Conservation (phyloP, 768 basidiomycete genomes). For the Kwoniella bestiolae region DNA sequence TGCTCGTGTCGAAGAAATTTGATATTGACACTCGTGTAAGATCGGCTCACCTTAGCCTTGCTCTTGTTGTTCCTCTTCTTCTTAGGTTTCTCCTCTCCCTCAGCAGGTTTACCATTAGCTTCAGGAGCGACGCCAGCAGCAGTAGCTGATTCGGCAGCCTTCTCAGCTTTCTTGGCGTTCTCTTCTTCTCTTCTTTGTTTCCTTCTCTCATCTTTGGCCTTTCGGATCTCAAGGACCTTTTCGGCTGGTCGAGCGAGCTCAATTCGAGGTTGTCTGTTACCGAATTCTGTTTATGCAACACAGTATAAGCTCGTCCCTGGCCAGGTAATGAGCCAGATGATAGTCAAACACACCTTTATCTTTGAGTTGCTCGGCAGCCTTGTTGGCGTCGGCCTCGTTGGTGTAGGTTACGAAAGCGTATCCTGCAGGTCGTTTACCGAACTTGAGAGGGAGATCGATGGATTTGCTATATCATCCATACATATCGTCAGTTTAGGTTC, state of each 20-base stretch:
- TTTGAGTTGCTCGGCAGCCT: constrained; percentile 53
- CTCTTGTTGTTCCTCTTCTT: constrained; percentile 37
- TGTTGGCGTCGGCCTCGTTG: constrained; percentile 47
- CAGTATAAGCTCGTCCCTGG: neutral
- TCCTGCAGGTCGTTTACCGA: constrained; percentile 48
- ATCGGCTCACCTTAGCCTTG: constrained; percentile 25
- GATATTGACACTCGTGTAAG: no score
- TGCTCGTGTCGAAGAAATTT: no score
- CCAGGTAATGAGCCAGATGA: neutral
- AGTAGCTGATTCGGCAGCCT: constrained; percentile 23
- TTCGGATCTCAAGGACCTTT: constrained; percentile 43
- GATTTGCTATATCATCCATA: constrained; percentile 28
- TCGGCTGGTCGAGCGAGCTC: constrained; percentile 44
- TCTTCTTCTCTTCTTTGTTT: constrained; percentile 36
- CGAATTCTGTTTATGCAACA: constrained; percentile 37
- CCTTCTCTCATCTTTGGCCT: constrained; percentile 40
- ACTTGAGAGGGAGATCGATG: constrained; percentile 44
- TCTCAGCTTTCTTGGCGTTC: constrained; percentile 31
- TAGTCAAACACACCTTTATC: constrained; percentile 39
- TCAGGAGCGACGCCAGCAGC: constrained; percentile 31
- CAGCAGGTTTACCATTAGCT: constrained; percentile 31
- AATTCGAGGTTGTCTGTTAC: constrained; percentile 57
- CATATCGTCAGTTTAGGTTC: no score
- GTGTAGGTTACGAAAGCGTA: constrained; percentile 53
- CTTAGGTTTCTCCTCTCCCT: constrained; percentile 38